Percentiles rank a stretch among this genome's conserved stretches.
phyloP scores from a whole-genome alignment of 768 basidiomycete genomes.

The Suillus discolor region DNA sequence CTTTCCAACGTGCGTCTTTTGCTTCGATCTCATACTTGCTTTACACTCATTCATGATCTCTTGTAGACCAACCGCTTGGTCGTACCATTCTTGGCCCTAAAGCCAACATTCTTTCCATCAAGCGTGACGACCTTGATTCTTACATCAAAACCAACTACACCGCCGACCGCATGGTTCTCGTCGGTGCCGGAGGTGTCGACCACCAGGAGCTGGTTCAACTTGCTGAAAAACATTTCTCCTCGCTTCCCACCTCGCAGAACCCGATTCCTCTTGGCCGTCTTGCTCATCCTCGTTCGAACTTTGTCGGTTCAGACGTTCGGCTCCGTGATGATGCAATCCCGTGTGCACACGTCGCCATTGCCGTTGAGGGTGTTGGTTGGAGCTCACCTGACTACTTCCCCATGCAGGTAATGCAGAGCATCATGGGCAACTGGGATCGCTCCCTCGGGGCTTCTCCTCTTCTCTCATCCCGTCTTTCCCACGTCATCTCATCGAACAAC shows the following conservation, averaged over 20 bases:
- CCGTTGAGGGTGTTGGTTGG: conserved; percentile 98
- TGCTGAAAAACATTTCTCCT: conserved; percentile 91
- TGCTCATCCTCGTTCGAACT: conserved; percentile 74
- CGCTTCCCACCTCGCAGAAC: conserved; percentile 82
- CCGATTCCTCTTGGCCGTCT: conserved; percentile 88
- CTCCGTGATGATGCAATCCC: conserved; percentile 89
- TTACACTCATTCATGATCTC: conserved; percentile 10
- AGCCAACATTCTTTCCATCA: conserved; percentile 93
- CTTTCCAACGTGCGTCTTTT: conserved; percentile 81
- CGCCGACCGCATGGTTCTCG: conserved; percentile 98
- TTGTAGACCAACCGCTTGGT: conserved; percentile 87
- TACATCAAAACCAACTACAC: conserved; percentile 99
- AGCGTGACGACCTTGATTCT: conserved; percentile 79
- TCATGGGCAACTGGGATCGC: conserved; percentile 99
- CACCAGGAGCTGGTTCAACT: conserved; percentile 92
- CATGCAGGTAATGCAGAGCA: conserved; percentile 97
- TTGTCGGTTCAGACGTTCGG: conserved; percentile 94
- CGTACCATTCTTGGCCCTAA: conserved; percentile 98
- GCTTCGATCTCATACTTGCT: background rate
- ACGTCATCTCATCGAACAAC: conserved; percentile 89
- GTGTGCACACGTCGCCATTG: conserved; percentile 92
- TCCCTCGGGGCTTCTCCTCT: conserved; percentile 89
- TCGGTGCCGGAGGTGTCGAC: conserved; percentile 94
- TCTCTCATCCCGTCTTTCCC: conserved; percentile 88
- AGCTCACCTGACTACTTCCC: conserved; percentile 98